Evolutionary conservation across 2,329 filamentous ascomycete species (phyloP), one percentile per base, ranked within the genome.

Genomic region (Leptographium radiaticola): DNA sequence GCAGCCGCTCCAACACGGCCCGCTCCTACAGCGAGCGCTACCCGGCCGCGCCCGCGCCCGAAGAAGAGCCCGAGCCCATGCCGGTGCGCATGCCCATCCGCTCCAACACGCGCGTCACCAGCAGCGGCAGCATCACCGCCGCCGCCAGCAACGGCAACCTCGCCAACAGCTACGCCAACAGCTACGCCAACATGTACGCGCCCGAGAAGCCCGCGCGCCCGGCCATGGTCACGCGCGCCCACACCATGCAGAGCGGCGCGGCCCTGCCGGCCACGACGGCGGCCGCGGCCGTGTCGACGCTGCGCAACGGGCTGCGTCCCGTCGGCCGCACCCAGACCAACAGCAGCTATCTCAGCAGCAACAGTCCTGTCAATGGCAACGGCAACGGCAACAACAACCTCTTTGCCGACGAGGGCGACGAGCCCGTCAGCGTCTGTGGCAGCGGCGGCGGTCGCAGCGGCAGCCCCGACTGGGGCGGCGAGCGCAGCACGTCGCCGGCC

Each of bases 401-500:
- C 3, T 77, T 75, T 57, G 70, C 66, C 31, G 71, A 75, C 55
- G 65, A 67, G 9, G 75, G 72, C 49, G 76, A 79, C 57, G 71
- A 75, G 53, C 76, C 71, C 11, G 66, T 66, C 9, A 76, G 74
- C 58, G 73, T 72, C 44, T 45, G 51, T 45, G 51, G 57, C 46
- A 40, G 52, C 47, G 36, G 47, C 25, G 30, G 44, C 47, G 47
- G 47, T 2, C 20, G 48, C 57, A 74, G 74, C 57, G 74, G 71
- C 42, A 79, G 75, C 39, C 74, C 75, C 0, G 72, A 76, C 53
- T 75, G 71, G 65, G 69, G 9, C 34, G 48, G 67, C 20, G 72
- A 76, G 47, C 72, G 74, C 53, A 75, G 74, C 60, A 68, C 75
- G 54, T 80, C 76, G 59, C 77, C 77, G 0, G 74, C 76, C 2